Conservation (phyloP, 208 protist species). For the Wallacemonas sp. region DNA sequence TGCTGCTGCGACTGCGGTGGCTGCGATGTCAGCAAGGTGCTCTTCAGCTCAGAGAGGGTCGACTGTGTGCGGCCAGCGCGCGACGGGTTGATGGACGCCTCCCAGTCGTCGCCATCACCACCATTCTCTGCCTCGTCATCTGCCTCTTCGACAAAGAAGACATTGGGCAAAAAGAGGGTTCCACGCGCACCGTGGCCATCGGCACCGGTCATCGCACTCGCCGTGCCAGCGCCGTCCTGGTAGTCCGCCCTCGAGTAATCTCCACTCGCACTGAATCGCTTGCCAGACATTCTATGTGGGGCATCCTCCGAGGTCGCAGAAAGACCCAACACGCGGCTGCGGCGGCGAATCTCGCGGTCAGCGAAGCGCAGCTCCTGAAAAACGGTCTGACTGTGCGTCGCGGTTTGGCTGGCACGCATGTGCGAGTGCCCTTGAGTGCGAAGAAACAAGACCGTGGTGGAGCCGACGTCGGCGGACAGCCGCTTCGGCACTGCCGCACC, state of each 20-base stretch:
- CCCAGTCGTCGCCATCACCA: conserved; percentile 1
- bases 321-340: not conserved
- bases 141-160: conserved; percentile 6
- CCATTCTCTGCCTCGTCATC: not conserved
- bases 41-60: conserved; percentile 12
- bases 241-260: not conserved
- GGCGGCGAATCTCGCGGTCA: not conserved
- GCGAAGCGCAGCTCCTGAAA: conserved; percentile 9
- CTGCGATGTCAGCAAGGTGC: not conserved
- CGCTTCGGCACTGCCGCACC: not conserved
- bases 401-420: not conserved
- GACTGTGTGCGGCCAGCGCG: not conserved
- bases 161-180: conserved; percentile 7
- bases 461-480: not conserved
- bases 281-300: too few species aligned
- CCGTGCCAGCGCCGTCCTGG: not conserved
- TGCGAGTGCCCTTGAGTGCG: not conserved
- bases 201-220: not conserved
- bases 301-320: not conserved
- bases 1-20: too few species aligned
- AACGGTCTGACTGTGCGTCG: not conserved
- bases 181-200: not conserved
- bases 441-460: not conserved
- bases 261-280: not conserved
- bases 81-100: not conserved